These are phyloP conservation scores for Botrytis cinerea DNA, from an alignment of 2,329 filamentous ascomycete genomes.

Conservation along the genomic window DNA sequence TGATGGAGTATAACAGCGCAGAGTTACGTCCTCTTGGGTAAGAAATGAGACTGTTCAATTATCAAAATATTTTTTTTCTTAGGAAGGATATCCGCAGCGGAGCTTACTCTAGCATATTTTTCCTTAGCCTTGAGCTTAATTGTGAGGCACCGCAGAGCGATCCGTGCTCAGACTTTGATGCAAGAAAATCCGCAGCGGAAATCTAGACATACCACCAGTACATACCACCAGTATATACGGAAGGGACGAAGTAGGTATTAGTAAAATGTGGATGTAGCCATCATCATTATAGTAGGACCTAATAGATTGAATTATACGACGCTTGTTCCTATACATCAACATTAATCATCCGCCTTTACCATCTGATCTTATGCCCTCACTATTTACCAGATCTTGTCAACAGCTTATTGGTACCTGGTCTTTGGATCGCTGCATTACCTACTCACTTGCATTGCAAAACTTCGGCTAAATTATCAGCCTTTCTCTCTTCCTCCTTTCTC, in stretches of 20 bases:
- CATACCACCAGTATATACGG: too few relatives aligned
- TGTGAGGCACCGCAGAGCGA: neutral
- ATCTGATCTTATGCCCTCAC: neutral
- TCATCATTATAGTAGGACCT: neutral
- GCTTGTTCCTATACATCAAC: neutral
- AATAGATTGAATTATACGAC: neutral
- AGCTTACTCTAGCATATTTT: constrained; percentile 17
- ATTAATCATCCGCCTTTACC: neutral
- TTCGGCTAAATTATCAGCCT: constrained; percentile 24
- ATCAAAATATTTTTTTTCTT: constrained; percentile 21
- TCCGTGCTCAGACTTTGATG: constrained; percentile 4
- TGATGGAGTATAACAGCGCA: neutral
- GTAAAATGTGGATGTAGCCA: neutral
- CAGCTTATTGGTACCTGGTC: neutral
- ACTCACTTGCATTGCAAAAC: constrained; percentile 1
- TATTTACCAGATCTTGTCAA: neutral
- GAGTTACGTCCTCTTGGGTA: neutral
- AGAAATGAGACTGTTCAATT: neutral
- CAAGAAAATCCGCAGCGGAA: neutral
- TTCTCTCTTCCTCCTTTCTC: constrained; percentile 26
- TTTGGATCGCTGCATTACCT: neutral
- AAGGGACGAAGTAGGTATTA: too few relatives aligned
- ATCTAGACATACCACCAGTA: neutral
- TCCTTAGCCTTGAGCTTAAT: constrained; percentile 23
- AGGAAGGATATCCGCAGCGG: constrained; percentile 11